Conservation (phyloP, 768 basidiomycete genomes). For the Leccinellum luteum region DNA sequence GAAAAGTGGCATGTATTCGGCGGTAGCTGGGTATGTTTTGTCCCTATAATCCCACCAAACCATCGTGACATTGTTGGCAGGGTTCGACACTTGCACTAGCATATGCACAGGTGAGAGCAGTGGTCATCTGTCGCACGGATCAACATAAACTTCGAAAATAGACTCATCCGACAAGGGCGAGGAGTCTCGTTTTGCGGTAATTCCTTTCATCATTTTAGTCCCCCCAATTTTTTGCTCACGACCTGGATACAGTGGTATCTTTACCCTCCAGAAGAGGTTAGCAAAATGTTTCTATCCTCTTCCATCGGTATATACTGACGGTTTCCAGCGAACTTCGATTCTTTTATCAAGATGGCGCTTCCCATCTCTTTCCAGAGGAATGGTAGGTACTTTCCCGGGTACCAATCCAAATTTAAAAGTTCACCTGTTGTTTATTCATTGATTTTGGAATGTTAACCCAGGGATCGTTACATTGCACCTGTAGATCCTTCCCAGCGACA, state of each 20-base stretch:
- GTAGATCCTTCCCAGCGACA: slow-evolving; percentile 79
- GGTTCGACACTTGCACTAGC: slow-evolving; percentile 85
- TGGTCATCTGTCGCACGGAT: background rate
- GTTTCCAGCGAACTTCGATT: slow-evolving; percentile 69
- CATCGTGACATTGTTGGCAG: slow-evolving; percentile 30
- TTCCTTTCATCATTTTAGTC: slow-evolving; percentile 5
- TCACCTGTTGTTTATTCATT: background rate
- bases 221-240: background rate
- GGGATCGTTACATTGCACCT: slow-evolving; percentile 79
- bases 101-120: slow-evolving; percentile 68
- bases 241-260: slow-evolving; percentile 65
- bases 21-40: slow-evolving; percentile 76
- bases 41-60: background rate
- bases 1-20: slow-evolving; percentile 95
- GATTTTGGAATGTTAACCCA: slow-evolving; percentile 27
- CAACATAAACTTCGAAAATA: slow-evolving; percentile 27
- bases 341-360: slow-evolving; percentile 88
- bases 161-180: slow-evolving; percentile 80
- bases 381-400: slow-evolving; percentile 50
- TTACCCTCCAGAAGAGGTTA: slow-evolving; percentile 78
- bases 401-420: background rate
- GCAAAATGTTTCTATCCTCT: background rate
- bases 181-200: slow-evolving; percentile 73
- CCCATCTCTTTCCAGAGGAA: slow-evolving; percentile 83
- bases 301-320: slow-evolving; percentile 1